phyloP scores from a whole-genome alignment of 352 stramenopile genomes.

The Phytophthora litchii region DNA sequence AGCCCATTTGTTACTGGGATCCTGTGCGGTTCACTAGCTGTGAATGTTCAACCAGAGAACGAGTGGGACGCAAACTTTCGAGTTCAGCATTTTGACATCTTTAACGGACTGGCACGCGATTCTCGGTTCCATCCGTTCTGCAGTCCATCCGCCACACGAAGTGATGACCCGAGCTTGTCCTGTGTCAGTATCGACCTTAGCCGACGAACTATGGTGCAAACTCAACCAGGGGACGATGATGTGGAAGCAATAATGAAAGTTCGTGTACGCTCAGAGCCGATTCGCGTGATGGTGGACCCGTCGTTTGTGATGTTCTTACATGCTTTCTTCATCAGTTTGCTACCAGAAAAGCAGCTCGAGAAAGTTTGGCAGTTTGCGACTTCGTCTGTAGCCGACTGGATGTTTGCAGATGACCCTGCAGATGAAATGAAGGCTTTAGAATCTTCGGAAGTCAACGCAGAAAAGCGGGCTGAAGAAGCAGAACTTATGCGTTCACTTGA shows the following conservation, averaged over 20 bases:
- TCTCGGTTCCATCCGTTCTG: slow-evolving; percentile 73
- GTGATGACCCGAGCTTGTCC: slow-evolving; percentile 22
- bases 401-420: slow-evolving; percentile 66
- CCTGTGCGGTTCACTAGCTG: slow-evolving; percentile 53
- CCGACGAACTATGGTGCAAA: slow-evolving; percentile 28
- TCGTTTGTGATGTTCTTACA: slow-evolving; percentile 71
- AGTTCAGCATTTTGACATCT: slow-evolving; percentile 70
- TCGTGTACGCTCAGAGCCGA: slow-evolving; percentile 59
- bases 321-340: slow-evolving; percentile 72
- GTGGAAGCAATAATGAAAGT: slow-evolving; percentile 39
- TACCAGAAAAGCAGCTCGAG: slow-evolving; percentile 74
- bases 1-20: slow-evolving; percentile 53
- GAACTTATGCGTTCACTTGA: slow-evolving; percentile 47
- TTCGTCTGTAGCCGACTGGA: slow-evolving; percentile 81
- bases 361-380: slow-evolving; percentile 83
- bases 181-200: slow-evolving; percentile 62
- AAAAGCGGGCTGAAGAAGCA: slow-evolving; percentile 49
- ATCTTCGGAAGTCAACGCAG: slow-evolving; percentile 12
- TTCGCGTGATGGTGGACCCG: slow-evolving; percentile 76
- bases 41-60: slow-evolving; percentile 71
- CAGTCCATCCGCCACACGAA: slow-evolving; percentile 36
- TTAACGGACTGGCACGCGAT: slow-evolving; percentile 52
- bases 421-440: slow-evolving; percentile 23
- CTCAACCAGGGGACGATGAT: slow-evolving; percentile 16
- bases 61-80: slow-evolving; percentile 70